phyloP scores from a whole-genome alignment of 257 asterid species.

The Euphrasia confusa region DNA sequence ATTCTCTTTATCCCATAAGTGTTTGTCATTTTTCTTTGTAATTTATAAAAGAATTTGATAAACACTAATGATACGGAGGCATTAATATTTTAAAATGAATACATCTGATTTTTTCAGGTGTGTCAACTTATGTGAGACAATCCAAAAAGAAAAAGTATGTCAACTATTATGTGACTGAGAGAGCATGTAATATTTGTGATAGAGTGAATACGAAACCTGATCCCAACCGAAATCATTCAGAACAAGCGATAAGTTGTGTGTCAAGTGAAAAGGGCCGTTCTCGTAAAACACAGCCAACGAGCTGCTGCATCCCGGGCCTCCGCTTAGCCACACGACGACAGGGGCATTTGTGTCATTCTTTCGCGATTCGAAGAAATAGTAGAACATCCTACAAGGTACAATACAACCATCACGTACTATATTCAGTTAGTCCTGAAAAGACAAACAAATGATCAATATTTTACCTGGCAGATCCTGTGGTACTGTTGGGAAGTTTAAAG shows the following conservation, averaged over 20 bases:
- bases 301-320: slow-evolving; percentile 90
- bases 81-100: too few species aligned
- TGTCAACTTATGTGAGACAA: too few species aligned
- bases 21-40: too few species aligned
- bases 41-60: too few species aligned
- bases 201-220: slow-evolving; percentile 35
- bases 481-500: too few species aligned
- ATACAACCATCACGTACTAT: neutral
- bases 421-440: too few species aligned
- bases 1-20: too few species aligned
- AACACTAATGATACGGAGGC: too few species aligned
- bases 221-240: slow-evolving; percentile 91
- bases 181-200: neutral
- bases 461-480: slow-evolving; percentile 28
- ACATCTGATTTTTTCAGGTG: too few species aligned
- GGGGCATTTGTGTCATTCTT: slow-evolving; percentile 42
- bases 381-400: slow-evolving; percentile 61
- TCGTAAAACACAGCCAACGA: slow-evolving; percentile 70
- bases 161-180: too few species aligned
- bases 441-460: too few species aligned
- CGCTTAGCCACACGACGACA: slow-evolving; percentile 69
- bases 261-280: slow-evolving; percentile 73
- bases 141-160: too few species aligned
- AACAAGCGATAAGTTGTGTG: slow-evolving; percentile 43
- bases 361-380: slow-evolving; percentile 70